Percentiles rank a stretch among this genome's conserved stretches.
These are phyloP conservation scores for Oxyria digyna DNA, from an alignment of 148 eudicot species.

Conservation along the genomic window DNA sequence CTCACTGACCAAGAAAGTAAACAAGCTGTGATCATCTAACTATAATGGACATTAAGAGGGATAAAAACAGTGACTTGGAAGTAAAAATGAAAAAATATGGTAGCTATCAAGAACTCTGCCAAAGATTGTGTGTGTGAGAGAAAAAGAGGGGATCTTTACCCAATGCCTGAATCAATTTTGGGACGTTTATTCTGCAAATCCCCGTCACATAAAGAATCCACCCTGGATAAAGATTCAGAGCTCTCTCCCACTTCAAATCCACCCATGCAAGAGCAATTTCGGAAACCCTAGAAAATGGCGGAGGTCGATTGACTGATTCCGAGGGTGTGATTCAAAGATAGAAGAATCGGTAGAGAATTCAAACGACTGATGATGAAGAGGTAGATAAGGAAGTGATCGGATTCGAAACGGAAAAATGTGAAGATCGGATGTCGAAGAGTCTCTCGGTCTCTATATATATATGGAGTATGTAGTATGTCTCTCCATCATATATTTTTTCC, in stretches of 20 bases:
- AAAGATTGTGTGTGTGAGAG: not conserved
- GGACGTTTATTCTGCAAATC: conserved; percentile 66
- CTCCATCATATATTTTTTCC: too few species aligned
- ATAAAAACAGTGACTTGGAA: not conserved
- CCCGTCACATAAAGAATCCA: conserved; percentile 16
- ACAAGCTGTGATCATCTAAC: not conserved
- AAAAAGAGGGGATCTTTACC: conserved; percentile 14
- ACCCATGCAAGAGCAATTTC: not conserved
- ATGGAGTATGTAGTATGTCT: not conserved
- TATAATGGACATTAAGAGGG: not conserved
- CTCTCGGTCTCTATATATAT: not conserved
- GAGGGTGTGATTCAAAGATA: not conserved
- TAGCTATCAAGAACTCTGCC: not conserved
- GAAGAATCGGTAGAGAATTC: not conserved
- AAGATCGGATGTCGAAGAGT: not conserved
- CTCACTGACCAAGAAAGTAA: too few species aligned
- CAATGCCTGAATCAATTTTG: conserved; percentile 25
- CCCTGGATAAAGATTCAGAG: conserved; percentile 13
- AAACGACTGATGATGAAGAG: not conserved
- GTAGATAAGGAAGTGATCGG: not conserved
- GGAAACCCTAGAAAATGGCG: conserved; percentile 10
- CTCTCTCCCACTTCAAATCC: conserved; percentile 33
- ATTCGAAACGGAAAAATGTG: not conserved
- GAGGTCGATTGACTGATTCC: not conserved
- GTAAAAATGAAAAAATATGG: too few species aligned